phyloP scores from a whole-genome alignment of 2,329 filamentous ascomycete genomes.

The Thermothelomyces thermophilus region DNA sequence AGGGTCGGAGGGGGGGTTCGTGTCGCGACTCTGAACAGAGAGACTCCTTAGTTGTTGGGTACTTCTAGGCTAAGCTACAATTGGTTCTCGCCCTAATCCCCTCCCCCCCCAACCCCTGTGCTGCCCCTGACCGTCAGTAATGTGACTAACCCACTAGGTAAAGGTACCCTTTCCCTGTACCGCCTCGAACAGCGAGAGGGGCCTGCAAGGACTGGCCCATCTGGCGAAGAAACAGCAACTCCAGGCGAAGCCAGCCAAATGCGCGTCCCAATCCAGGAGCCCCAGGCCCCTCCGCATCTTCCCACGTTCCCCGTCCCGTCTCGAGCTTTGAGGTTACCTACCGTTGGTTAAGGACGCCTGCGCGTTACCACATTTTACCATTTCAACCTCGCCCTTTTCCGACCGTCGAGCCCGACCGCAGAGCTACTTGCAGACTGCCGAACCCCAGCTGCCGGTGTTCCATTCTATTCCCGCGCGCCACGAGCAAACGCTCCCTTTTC shows the following conservation, averaged over 20 bases:
- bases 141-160: too few relatives aligned
- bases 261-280: constrained; percentile 1
- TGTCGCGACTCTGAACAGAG: constrained; percentile 6
- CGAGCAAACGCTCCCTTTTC: neutral
- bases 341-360: neutral
- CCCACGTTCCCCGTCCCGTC: neutral
- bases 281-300: neutral
- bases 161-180: too few relatives aligned
- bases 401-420: neutral
- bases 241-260: constrained; percentile 2
- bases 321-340: neutral
- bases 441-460: neutral
- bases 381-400: neutral
- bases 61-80: neutral
- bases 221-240: constrained; percentile 8
- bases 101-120: constrained; percentile 4
- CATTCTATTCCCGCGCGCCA: neutral
- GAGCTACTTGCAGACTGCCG: neutral
- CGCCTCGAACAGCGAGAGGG: constrained; percentile 7
- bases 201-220: constrained; percentile 10
- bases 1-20: too few relatives aligned
- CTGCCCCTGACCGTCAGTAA: constrained; percentile 11
- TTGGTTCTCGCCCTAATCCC: too few relatives aligned
- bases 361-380: neutral
- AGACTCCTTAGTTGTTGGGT: neutral